Conservation (phyloP, 768 basidiomycete genomes). For the Lentinula sp. region DNA sequence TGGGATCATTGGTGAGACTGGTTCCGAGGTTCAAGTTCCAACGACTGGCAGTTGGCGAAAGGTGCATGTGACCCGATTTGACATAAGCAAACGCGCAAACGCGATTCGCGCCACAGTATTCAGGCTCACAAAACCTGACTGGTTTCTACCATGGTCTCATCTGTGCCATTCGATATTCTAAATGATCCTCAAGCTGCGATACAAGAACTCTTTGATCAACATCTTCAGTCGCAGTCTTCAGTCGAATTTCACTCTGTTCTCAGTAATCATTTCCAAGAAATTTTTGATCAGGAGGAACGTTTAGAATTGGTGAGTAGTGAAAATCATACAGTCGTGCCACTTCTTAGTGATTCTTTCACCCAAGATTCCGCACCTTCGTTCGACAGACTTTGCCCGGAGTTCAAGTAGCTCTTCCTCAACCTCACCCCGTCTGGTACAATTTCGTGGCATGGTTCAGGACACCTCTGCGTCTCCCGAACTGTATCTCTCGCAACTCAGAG, state of each 20-base stretch:
- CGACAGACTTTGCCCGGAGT: slow-evolving; percentile 10
- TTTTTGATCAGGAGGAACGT: slow-evolving; percentile 12
- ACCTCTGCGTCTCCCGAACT: slow-evolving; percentile 70
- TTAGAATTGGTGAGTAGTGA: slow-evolving; percentile 22
- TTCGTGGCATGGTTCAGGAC: slow-evolving; percentile 79
- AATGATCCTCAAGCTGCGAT: not conserved
- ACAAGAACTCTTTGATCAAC: not conserved
- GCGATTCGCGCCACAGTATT: not conserved
- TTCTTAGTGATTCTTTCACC: not conserved
- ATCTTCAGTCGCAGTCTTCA: slow-evolving; percentile 1
- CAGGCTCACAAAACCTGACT: not conserved
- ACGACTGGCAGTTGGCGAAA: too few relatives aligned
- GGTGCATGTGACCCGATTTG: not conserved
- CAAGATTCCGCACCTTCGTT: slow-evolving; percentile 56
- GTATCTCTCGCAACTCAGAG: slow-evolving; percentile 47
- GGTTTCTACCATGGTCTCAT: slow-evolving; percentile 1
- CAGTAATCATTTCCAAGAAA: not conserved
- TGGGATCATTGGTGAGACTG: not conserved
- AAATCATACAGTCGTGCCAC: not conserved
- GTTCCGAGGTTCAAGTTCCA: not conserved
- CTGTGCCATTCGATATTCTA: slow-evolving; percentile 5
- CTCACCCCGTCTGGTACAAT: slow-evolving; percentile 53
- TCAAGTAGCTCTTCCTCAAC: slow-evolving; percentile 33
- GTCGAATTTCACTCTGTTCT: not conserved
- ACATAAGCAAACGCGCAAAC: not conserved